phyloP scores from a whole-genome alignment of 129 eudicot species.

The Flaveria ramosissima region DNA sequence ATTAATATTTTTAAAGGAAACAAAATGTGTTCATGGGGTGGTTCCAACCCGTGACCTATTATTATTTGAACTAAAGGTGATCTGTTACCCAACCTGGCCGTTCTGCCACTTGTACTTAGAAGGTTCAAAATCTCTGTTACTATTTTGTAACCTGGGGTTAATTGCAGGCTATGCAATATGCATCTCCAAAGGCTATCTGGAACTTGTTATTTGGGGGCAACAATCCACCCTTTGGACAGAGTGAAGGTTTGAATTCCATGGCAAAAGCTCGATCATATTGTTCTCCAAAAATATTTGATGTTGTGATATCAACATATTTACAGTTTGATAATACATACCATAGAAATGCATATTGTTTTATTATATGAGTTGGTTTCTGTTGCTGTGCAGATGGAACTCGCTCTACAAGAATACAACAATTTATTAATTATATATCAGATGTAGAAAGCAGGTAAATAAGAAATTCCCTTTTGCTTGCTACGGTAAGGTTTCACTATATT shows the following conservation, averaged over 20 bases:
- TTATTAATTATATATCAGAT: conserved; percentile 78
- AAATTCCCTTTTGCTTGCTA: conserved; percentile 3
- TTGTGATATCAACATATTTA: conserved; percentile 4
- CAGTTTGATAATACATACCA: conserved; percentile 10
- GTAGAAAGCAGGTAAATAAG: conserved; percentile 65
- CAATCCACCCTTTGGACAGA: conserved; percentile 55
- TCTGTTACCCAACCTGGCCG: conserved; percentile 2
- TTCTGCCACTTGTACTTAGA: conserved; percentile 12
- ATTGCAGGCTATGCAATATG: conserved; percentile 95
- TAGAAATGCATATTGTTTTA: conserved; percentile 13
- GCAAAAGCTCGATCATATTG: conserved; percentile 17
- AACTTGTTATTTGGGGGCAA: conserved; percentile 67
- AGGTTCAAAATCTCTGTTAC: conserved; percentile 12
- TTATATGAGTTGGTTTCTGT: conserved; percentile 26
- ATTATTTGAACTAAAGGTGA: not conserved
- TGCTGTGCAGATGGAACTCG: conserved; percentile 59
- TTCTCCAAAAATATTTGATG: not conserved
- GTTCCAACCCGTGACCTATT: not conserved
- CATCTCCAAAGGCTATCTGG: conserved; percentile 96
- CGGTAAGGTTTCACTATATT: not conserved
- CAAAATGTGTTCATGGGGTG: conserved; percentile 11
- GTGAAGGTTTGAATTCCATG: conserved; percentile 53
- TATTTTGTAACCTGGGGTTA: conserved; percentile 20
- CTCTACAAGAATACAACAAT: conserved; percentile 66
- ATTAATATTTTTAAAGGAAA: not conserved